Base-by-base conservation (phyloP, 148 eudicot species). In the Amaranthus cruentus region DNA sequence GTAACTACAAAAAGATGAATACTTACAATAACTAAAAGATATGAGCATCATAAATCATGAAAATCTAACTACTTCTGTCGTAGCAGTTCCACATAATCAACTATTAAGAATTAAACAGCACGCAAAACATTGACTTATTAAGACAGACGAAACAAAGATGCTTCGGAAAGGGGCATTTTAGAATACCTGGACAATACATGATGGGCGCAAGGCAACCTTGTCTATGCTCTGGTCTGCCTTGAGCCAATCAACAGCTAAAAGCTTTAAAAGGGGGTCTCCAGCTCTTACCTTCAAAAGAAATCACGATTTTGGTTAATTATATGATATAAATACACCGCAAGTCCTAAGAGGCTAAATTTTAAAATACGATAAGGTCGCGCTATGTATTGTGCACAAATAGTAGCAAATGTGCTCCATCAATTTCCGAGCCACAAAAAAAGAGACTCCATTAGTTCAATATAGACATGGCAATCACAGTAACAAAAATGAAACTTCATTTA, bases 181-280 rank as follows among this genome's bases (percentile, higher is more conserved):
- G 7, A 55, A 56, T 78, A 94, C 99, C 96, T 96, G 97, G 77
- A 89, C 91, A 76, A 90, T 83, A 76, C 87, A 86, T 18, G 85
- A 89, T 66, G 96, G 90, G 55, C 91, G 96, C 85, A 92, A 82
- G 66, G 99, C 99, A 78, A 96, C 85, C 55, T 89, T 84, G 47
- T 81, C 83, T 69, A 84, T 59, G 75, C 84, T 74, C 55, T 80
- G 85, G 49, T 92, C 99, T 66, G 89, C 87, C 84, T 92, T 90
- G 77, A 90, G 83, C 99, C 99, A 96, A 86, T 96, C 99, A 78
- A 90, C 97, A 43, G 95, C 94, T 75, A 96, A 79, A 68, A 96
- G 96, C 88, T 90, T 89, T 46, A 96, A 84, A 76, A 90, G 97
- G n/a, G 99, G 96, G 75, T 90, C 97, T 71, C 97, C 97, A 71